These are phyloP conservation scores for Scenedesmus sp. DNA, from an alignment of 163 green algal species.

Conservation along the genomic window DNA sequence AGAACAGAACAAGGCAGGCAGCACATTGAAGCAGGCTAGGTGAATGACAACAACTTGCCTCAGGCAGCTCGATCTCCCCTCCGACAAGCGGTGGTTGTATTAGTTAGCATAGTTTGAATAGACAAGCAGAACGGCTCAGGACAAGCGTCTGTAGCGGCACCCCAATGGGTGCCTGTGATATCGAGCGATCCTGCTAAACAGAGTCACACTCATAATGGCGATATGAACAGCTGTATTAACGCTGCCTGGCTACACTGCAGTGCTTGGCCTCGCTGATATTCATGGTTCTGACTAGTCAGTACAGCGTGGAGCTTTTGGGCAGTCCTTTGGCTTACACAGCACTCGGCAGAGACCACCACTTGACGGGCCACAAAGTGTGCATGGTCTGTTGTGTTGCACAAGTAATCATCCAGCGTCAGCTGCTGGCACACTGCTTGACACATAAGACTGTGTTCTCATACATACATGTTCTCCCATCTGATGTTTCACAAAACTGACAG, in stretches of 20 bases:
- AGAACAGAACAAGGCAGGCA: background rate
- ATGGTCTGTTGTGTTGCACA: no score
- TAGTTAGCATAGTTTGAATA: background rate
- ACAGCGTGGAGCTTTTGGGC: background rate
- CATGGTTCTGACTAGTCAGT: slow-evolving; percentile 8
- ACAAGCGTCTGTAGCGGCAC: background rate
- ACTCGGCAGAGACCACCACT: background rate
- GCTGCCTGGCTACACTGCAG: background rate
- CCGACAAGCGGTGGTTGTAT: background rate
- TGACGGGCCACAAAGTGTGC: no score
- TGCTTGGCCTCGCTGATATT: background rate
- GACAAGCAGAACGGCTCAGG: background rate
- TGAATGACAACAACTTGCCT: background rate
- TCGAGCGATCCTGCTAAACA: background rate
- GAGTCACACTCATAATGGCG: background rate
- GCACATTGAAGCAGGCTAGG: background rate
- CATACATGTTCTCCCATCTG: no score
- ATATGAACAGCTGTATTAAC: background rate
- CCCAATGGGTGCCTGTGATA: background rate
- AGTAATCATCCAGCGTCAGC: no score
- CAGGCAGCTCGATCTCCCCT: background rate
- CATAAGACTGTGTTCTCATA: no score
- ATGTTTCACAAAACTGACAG: no score
- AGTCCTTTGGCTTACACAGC: background rate
- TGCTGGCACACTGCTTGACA: no score